A percentile compares a stretch with the other conserved stretches of the same genome.
Evolutionary conservation across 2,329 filamentous ascomycete genomes (phyloP).

Genomic region (Biscogniauxia marginata): DNA sequence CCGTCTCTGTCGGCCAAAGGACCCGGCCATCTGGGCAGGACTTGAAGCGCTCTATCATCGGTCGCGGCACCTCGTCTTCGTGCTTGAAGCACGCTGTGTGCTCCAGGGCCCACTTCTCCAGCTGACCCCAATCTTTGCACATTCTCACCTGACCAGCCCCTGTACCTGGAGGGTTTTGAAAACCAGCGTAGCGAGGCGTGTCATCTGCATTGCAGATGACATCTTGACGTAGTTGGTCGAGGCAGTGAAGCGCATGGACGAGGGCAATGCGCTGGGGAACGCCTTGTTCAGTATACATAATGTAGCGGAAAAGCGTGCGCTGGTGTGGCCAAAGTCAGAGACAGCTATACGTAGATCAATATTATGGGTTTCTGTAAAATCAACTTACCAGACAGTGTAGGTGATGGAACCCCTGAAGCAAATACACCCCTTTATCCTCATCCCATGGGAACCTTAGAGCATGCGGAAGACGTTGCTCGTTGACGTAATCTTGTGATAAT

Average conservation of each 20-base stretch:
- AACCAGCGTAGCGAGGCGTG: conserved; percentile 6
- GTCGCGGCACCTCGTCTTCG: background rate
- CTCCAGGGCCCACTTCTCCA: conserved; percentile 4
- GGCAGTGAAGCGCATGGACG: conserved; percentile 5
- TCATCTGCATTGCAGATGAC: conserved; percentile 8
- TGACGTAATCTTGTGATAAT: conserved; percentile 1
- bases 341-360: background rate
- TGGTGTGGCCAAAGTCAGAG: background rate
- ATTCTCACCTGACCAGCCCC: conserved; percentile 4
- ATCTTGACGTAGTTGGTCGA: conserved; percentile 7
- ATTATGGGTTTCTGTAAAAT: background rate
- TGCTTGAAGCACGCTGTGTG: conserved; percentile 3
- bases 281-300: conserved; percentile 1
- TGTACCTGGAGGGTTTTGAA: background rate
- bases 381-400: conserved; percentile 6
- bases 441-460: conserved; percentile 5
- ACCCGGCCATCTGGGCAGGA: background rate
- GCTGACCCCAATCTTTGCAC: conserved; percentile 4
- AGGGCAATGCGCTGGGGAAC: background rate
- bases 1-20: background rate
- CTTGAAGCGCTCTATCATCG: conserved; percentile 1
- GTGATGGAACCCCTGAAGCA: conserved; percentile 5
- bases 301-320: conserved; percentile 5
- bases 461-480: conserved; percentile 1
- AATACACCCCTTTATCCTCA: conserved; percentile 3